Conservation (phyloP, 2,329 filamentous ascomycete genomes). For the Arthrobotrys sphaeroides region DNA sequence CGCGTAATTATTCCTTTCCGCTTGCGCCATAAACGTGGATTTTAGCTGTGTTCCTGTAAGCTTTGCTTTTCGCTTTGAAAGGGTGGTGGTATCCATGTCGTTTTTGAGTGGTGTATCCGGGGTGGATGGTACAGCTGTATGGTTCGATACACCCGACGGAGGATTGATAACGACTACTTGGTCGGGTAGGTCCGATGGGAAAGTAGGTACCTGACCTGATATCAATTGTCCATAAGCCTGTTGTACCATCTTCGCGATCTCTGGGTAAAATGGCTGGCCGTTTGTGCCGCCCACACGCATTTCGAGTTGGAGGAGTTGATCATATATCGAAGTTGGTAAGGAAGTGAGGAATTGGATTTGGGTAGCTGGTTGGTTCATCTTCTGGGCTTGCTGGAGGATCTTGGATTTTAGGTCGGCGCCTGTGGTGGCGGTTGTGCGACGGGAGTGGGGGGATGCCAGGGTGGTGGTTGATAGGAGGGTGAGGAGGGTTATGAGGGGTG, state of each 20-base stretch:
- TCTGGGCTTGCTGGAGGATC: slow-evolving; percentile 8
- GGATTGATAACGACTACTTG: neutral
- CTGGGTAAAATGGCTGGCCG: slow-evolving; percentile 12
- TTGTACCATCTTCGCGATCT: neutral
- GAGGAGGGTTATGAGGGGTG: slow-evolving; percentile 3
- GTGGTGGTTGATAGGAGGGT: slow-evolving; percentile 5
- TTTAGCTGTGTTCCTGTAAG: slow-evolving; percentile 1
- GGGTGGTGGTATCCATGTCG: neutral
- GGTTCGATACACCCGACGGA: neutral
- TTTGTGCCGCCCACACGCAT: neutral
- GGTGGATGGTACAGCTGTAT: neutral
- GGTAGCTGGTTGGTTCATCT: neutral
- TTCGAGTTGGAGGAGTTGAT: slow-evolving; percentile 22
- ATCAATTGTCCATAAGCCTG: neutral
- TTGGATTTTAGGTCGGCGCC: slow-evolving; percentile 17
- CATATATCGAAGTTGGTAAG: slow-evolving; percentile 8
- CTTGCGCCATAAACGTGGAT: neutral
- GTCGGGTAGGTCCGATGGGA: neutral
- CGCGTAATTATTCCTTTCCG: slow-evolving; percentile 1
- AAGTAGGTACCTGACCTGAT: neutral
- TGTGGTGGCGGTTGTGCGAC: neutral
- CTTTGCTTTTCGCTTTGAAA: neutral
- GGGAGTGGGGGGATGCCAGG: neutral
- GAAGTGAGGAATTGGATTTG: slow-evolving; percentile 15
- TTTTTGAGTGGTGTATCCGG: neutral